Conservation (phyloP, 2,329 filamentous ascomycete species). For the Pseudogymnoascus sp. region DNA sequence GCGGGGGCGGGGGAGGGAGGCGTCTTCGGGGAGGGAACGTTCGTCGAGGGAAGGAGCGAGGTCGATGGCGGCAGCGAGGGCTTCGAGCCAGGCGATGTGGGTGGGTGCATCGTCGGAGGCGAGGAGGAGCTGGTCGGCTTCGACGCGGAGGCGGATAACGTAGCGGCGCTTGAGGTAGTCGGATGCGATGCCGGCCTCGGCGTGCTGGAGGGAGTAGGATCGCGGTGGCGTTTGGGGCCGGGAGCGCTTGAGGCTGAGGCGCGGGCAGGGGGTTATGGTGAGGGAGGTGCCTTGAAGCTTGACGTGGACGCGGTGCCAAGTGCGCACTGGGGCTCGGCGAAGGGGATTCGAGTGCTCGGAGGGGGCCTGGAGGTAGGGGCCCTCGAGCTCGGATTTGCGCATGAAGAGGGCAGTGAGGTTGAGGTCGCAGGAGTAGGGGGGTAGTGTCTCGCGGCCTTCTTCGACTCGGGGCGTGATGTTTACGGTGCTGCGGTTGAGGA, state of each 20-base stretch:
- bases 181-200: constrained; percentile 64
- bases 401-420: constrained; percentile 50
- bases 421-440: constrained; percentile 51
- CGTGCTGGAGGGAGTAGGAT: constrained; percentile 64
- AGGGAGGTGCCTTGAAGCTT: constrained; percentile 59
- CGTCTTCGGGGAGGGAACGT: constrained; percentile 55
- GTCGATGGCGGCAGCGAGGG: constrained; percentile 65
- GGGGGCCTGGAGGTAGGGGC: neutral
- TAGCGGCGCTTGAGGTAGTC: constrained; percentile 45
- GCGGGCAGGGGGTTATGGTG: constrained; percentile 34
- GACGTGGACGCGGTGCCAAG: constrained; percentile 55
- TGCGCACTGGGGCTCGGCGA: constrained; percentile 46
- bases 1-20: constrained; percentile 45
- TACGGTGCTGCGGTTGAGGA: neutral
- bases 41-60: constrained; percentile 65
- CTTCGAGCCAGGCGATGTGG: constrained; percentile 63
- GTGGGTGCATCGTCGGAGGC: constrained; percentile 57
- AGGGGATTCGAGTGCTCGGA: neutral
- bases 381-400: constrained; percentile 26
- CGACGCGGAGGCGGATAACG: constrained; percentile 64
- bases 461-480: constrained; percentile 30
- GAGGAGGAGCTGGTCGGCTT: constrained; percentile 67
- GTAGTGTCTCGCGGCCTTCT: constrained; percentile 41
- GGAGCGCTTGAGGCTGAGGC: neutral
- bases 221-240: neutral